Conservation (phyloP, 2,329 filamentous ascomycete genomes). For the Aspergillus sp. region DNA sequence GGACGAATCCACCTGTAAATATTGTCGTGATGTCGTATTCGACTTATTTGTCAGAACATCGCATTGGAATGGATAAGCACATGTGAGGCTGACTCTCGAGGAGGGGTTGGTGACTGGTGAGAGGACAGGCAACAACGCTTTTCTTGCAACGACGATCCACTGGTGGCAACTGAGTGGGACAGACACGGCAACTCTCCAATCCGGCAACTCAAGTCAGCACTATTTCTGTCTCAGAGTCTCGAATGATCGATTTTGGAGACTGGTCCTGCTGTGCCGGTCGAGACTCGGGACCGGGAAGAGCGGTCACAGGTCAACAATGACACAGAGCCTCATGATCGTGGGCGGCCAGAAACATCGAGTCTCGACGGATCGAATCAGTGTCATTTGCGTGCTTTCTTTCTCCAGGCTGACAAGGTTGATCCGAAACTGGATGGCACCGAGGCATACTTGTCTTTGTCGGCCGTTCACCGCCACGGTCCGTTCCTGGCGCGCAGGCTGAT, state of each 20-base stretch:
- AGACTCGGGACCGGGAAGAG: not conserved
- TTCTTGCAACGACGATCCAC: not conserved
- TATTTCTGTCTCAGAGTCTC: not conserved
- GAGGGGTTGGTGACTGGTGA: not conserved
- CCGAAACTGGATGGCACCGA: not conserved
- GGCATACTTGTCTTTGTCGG: not conserved
- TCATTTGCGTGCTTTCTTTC: not conserved
- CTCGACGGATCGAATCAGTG: not conserved
- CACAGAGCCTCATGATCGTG: not conserved
- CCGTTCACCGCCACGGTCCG: not conserved
- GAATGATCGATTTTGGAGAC: not conserved
- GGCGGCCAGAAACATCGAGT: not conserved
- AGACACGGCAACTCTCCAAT: not conserved
- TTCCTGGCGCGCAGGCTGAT: not conserved
- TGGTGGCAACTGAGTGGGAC: not conserved
- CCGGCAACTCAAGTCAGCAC: not conserved
- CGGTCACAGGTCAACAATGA: not conserved
- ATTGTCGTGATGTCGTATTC: not conserved
- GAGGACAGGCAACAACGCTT: not conserved
- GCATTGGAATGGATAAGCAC: not conserved
- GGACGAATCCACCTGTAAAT: too few relatives aligned
- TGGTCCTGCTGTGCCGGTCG: not conserved
- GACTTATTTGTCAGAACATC: not conserved
- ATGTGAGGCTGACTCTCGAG: conserved; percentile 2
- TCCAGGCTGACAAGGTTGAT: not conserved